phyloP scores from a whole-genome alignment of 345 rosid species.

The Toxicodendron radicans region DNA sequence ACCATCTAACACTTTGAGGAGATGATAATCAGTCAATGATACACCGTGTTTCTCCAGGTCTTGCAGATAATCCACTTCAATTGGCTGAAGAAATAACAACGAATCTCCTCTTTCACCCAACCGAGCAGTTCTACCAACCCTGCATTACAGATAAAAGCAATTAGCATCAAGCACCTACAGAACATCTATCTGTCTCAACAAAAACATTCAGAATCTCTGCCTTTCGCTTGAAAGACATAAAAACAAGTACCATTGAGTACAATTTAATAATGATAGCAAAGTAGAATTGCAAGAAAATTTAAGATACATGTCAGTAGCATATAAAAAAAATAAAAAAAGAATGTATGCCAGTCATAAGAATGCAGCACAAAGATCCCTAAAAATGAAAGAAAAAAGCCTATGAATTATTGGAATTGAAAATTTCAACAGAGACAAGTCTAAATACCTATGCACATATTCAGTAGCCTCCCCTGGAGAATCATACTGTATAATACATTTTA shows the following conservation, averaged over 20 bases:
- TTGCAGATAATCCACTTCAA: conserved; percentile 75
- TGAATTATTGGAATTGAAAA: conserved; percentile 3
- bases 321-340: background rate
- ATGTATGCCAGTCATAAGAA: background rate
- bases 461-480: conserved; percentile 99
- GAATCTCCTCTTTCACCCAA: conserved; percentile 93
- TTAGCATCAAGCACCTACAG: conserved; percentile 15
- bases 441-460: conserved; percentile 94
- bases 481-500: conserved; percentile 87
- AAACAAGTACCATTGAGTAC: background rate
- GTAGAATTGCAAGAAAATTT: background rate
- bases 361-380: background rate
- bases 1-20: conserved; percentile 69
- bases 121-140: conserved; percentile 98
- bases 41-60: conserved; percentile 91
- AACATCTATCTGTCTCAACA: background rate
- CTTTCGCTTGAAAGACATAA: background rate
- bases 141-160: conserved; percentile 38
- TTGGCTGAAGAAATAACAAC: conserved; percentile 78
- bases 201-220: background rate
- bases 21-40: conserved; percentile 68
- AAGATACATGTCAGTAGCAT: background rate
- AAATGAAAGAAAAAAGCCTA: background rate
- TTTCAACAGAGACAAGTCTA: conserved; percentile 3
- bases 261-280: background rate